Base-by-base conservation (phyloP, 73 alveolate genomes). In the Effrenium voratum region DNA sequence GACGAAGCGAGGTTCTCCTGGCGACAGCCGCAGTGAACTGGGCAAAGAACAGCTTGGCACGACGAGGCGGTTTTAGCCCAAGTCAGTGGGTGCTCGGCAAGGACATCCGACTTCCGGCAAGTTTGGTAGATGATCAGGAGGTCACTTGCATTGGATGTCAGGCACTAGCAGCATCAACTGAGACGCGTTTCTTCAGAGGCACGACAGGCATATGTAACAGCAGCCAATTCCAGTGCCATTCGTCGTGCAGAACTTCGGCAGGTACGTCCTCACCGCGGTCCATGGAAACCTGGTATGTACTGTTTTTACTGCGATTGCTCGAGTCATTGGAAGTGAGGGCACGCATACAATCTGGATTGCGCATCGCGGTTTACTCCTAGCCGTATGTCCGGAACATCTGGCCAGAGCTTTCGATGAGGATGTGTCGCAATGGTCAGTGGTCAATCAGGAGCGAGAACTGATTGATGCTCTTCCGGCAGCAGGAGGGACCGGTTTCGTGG, bases 321-420 rank as follows among this genome's bases (percentile, higher is more conserved):
- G 90, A n/a, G 92, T 81, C 0, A 32, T 81, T 13, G 91, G 91
- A 5, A 30, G 46, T 1, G 91, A 81, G 15, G 91, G 91, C 1
- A 30, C 70, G 5, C 0, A n/a, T 0, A 81, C 91, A 6, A 36
- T 81, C 1, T 81, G 91, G 91, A 0, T 81, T 34, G 6, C 66
- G 5, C 91, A 81, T 36, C 28, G 91, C 0, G 92, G 92, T 0
- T 30, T 81, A 2, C 34, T 81, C 8, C n/a, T 81, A 13, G 92
- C 92, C 1, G 92, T 32, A 0, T 57, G 46, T 28, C 94, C 81
- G 1, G 94, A 85, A 34, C 94, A 52, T 26, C n/a, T 85, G 63
- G 26, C 46, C 0, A 24, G 5, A 32, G 90, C 90, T 0, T 43
- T 44, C n/a, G 57, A 79, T 22, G 44, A n/a, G 3, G 94, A 85